Evolutionary conservation across 129 eudicot genomes (phyloP).

Genomic region (Sambucus nigra): DNA sequence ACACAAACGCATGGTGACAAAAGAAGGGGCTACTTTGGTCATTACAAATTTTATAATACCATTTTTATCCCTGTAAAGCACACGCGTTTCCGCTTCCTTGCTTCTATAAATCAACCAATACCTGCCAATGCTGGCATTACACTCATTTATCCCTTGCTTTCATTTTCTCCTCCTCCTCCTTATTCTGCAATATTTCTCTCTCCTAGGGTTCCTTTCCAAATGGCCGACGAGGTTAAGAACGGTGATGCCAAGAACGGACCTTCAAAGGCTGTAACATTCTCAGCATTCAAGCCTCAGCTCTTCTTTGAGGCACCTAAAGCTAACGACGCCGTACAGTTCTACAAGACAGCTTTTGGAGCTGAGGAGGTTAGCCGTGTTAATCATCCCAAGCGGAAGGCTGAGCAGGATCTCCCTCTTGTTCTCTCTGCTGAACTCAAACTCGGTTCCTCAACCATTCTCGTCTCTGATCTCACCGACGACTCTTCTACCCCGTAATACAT

Average conservation of each 20-base stretch:
- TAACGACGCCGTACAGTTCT: constrained; percentile 69
- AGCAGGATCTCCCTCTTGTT: constrained; percentile 70
- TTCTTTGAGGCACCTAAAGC: constrained; percentile 57
- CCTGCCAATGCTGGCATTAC: background rate
- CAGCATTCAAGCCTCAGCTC: constrained; percentile 55
- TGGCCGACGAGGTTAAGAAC: constrained; percentile 44
- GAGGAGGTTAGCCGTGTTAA: constrained; percentile 58
- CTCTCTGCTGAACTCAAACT: constrained; percentile 70
- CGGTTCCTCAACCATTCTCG: constrained; percentile 39
- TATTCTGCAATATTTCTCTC: constrained; percentile 21
- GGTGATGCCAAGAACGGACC: constrained; percentile 21
- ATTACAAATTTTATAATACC: constrained; percentile 2
- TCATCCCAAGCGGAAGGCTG: constrained; percentile 75
- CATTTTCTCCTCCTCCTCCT: constrained; percentile 5
- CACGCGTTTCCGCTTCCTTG: constrained; percentile 45
- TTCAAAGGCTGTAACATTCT: constrained; percentile 35
- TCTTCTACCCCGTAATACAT: constrained; percentile 32
- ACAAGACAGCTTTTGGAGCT: constrained; percentile 81
- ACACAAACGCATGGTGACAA: too few species aligned
- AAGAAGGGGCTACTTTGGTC: background rate
- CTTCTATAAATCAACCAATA: constrained; percentile 38
- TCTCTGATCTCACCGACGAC: constrained; percentile 56
- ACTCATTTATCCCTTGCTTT: constrained; percentile 1
- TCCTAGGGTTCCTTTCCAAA: constrained; percentile 19
- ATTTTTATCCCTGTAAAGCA: constrained; percentile 10